Percentiles rank a stretch among this genome's conserved stretches.
Evolutionary conservation across 805 yeast genomes (phyloP).

Genomic region (Danielia reshetovae): DNA sequence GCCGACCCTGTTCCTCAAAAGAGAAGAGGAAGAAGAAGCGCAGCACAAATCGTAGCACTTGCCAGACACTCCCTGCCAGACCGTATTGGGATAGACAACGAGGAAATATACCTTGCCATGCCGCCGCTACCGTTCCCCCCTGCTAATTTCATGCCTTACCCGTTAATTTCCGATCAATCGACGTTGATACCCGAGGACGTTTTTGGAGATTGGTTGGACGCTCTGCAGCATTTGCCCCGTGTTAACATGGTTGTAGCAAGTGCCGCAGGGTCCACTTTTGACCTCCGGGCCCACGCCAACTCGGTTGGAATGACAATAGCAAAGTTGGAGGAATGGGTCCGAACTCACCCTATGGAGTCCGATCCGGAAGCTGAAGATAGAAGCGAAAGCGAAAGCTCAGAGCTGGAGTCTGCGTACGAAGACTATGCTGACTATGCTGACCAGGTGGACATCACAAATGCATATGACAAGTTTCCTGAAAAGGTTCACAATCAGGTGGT

Average conservation of each 20-base stretch:
- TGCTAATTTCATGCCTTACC: conserved; percentile 42
- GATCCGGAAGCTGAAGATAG: conserved; percentile 11
- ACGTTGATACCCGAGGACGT: conserved; percentile 34
- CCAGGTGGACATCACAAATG: conserved; percentile 21
- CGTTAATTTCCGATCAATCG: conserved; percentile 33
- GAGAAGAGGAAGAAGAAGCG: not conserved
- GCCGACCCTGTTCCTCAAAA: not conserved
- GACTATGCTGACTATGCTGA: conserved; percentile 23
- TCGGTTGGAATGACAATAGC: conserved; percentile 29
- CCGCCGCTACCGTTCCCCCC: conserved; percentile 47
- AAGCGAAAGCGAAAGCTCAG: conserved; percentile 10
- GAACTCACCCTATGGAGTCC: not conserved
- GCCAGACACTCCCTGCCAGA: not conserved
- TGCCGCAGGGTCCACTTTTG: conserved; percentile 43
- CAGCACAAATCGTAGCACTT: not conserved
- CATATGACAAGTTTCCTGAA: conserved; percentile 12
- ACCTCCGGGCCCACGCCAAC: conserved; percentile 30
- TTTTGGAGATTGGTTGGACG: conserved; percentile 32
- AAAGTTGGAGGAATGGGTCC: conserved; percentile 12
- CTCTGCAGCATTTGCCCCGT: conserved; percentile 33
- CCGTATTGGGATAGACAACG: not conserved
- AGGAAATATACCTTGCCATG: conserved; percentile 11
- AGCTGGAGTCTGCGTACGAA: conserved; percentile 15
- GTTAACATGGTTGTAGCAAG: conserved; percentile 44
- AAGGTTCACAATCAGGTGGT: conserved; percentile 3